Evolutionary conservation across 1,139 yeast species (phyloP), one percentile per base, ranked within the genome.

Genomic region (Zygoascus sp.): DNA sequence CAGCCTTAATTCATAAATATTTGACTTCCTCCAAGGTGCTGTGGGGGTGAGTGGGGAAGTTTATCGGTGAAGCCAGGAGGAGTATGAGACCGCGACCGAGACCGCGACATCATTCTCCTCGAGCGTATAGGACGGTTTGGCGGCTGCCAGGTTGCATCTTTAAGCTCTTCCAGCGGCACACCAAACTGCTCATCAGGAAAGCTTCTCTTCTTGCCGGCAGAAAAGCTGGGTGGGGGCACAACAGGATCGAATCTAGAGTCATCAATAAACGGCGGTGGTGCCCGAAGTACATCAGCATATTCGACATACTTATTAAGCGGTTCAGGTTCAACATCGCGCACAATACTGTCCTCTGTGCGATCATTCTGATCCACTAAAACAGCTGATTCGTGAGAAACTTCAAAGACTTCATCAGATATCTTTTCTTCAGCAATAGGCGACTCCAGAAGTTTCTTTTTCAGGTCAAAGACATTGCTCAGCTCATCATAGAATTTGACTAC

Each of bases 401-500:
- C 34, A 30, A n/a, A 30, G 3, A 30, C 15, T 30, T n/a, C n/a
- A 10, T 3, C 3, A 25, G 28, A 25, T 10, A 35, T 8, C 27
- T 20, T 11, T 20, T 38, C 41, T 25, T n/a, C 28, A 6, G 28
- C 36, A 25, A 10, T 3, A n/a, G n/a, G n/a, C n/a, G 3, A 11
- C 34, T 21, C 21, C 32, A 44, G 30, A 5, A 21, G n/a, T 15
- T 23, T 41, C 44, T 32, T 22, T 15, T 35, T 17, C 25, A 42
- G 13, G 10, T 42, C 34, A 15, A 42, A 42, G 13, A 50, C 46
- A 11, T 44, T 42, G 7, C 50, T 40, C 46, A 83, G 62, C 1
- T 68, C 58, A 13, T 69, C 59, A 62, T 89, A 89, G 60, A 88
- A 90, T 21, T 73, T 68, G 46, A 76, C 78, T 3, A 90, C 97